Evolutionary conservation across 1,139 yeast species (phyloP).

Genomic region (Kodamaea alishanica): DNA sequence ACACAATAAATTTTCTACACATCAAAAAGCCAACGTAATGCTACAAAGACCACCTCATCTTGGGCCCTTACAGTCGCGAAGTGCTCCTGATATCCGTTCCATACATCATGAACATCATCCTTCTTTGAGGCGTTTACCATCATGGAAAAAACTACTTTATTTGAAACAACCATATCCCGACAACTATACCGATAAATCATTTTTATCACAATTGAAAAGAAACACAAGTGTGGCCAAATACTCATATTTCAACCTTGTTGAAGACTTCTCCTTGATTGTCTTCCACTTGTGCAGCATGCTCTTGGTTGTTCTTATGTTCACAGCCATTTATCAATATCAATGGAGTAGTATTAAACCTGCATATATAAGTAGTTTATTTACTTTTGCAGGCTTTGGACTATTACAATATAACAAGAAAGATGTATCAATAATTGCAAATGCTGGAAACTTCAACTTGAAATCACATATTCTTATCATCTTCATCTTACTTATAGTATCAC

Average conservation of each 20-base stretch:
- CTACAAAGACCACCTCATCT: too few species aligned
- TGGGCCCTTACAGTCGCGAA: background rate
- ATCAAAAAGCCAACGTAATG: too few species aligned
- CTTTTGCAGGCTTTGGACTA: conserved; percentile 30
- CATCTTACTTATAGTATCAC: conserved; percentile 73
- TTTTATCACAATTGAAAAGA: conserved; percentile 71
- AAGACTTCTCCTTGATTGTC: conserved; percentile 67
- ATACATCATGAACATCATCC: background rate
- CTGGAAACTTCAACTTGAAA: conserved; percentile 35
- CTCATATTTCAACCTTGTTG: conserved; percentile 56
- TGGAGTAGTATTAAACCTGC: conserved; percentile 47
- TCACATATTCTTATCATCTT: conserved; percentile 68
- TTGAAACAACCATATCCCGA: conserved; percentile 85
- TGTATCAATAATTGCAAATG: conserved; percentile 7
- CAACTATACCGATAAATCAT: conserved; percentile 79
- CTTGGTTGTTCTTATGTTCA: conserved; percentile 59
- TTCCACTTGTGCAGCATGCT: conserved; percentile 62
- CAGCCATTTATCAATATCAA: conserved; percentile 46
- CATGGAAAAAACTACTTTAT: conserved; percentile 89
- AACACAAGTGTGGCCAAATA: conserved; percentile 73
- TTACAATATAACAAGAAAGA: conserved; percentile 17
- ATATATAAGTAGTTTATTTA: conserved; percentile 21
- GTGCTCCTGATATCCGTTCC: conserved; percentile 5
- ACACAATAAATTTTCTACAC: too few species aligned
- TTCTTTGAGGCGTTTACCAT: conserved; percentile 12